Evolutionary conservation across 768 basidiomycete genomes (phyloP), one percentile per base, ranked within the genome.

Genomic region (Lyophyllum semitale): DNA sequence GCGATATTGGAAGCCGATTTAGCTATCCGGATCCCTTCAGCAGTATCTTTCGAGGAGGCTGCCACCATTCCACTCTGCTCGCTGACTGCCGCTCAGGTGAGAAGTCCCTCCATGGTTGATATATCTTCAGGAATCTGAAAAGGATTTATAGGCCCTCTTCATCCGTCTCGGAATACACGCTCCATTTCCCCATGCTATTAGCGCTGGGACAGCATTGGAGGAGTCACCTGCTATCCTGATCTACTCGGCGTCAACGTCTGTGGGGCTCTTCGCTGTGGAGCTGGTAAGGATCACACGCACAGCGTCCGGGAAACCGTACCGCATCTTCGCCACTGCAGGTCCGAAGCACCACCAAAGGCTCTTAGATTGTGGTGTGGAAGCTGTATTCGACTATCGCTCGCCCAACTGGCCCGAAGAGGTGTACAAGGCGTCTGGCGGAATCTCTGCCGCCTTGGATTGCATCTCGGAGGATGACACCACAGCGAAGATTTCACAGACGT

Each of bases 191-290:
- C 68, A 59, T n/a, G n/a, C n/a, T 44, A 62, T 65, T 11, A 66
- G 63, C 43, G 13, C 48, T n/a, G 51, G 63, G 11, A 32, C 48
- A 13, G 54, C 62, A 8, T 15, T 52, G 9, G 38, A 13, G n/a
- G 60, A 65, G 12, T 41, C 61, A 7, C 69, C 69, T 18, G 61
- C 63, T 2, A 63, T 72, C 27, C 62, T 73, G 3, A 57, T 72
- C 26, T 74, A 73, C 47, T 73, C 72, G 1, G 71, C 61, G 12
- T 53, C 73, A 18, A 73, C 72, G 0, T 69, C 71, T n/a, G 52
- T 74, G 29, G 72, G 73, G 7, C 63, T 71, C 17, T 72, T 66
- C 51, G 56, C 68, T 22, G 59, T 73, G 18, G 59, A 69, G 51
- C 63, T 74, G 6, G 59, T 64, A 8, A 66, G 55, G 27, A 51